Conservation (phyloP, 306 rosid genomes). For the Coriaria nepalensis region DNA sequence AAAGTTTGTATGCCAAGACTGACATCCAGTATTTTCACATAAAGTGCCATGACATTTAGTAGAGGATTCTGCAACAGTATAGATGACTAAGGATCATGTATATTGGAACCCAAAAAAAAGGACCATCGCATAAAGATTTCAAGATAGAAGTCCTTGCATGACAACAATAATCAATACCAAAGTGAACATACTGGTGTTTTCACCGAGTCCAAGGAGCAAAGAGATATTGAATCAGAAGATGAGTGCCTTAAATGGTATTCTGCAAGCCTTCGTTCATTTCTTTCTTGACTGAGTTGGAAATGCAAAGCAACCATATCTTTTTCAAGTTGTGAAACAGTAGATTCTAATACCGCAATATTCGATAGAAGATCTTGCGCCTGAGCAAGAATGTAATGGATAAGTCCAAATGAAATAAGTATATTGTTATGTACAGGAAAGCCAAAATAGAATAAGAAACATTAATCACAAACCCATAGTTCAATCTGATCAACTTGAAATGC, state of each 20-base stretch:
- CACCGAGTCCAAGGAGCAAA: slow-evolving; percentile 21
- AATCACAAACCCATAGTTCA: neutral
- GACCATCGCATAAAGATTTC: no score
- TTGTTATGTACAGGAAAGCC: neutral
- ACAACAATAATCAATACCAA: no score
- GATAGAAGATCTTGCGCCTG: slow-evolving; percentile 54
- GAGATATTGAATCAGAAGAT: slow-evolving; percentile 32
- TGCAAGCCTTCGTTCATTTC: slow-evolving; percentile 65
- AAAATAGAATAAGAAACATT: neutral
- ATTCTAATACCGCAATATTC: slow-evolving; percentile 38
- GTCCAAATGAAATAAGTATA: no score
- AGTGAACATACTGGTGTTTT: slow-evolving; percentile 22
- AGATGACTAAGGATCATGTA: no score
- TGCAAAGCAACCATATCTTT: slow-evolving; percentile 55
- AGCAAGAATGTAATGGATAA: slow-evolving; percentile 1
- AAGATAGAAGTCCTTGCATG: no score
- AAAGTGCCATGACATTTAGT: no score
- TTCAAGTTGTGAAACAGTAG: slow-evolving; percentile 40
- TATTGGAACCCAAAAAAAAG: no score
- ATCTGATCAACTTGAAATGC: neutral
- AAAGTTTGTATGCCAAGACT: no score
- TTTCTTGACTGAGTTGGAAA: slow-evolving; percentile 70
- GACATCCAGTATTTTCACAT: no score
- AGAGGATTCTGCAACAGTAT: no score
- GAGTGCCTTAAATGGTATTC: slow-evolving; percentile 47